Percentiles rank a stretch among this genome's conserved stretches.
Evolutionary conservation across 2,329 filamentous ascomycete genomes (phyloP).

Genomic region (Amphichorda felina): DNA sequence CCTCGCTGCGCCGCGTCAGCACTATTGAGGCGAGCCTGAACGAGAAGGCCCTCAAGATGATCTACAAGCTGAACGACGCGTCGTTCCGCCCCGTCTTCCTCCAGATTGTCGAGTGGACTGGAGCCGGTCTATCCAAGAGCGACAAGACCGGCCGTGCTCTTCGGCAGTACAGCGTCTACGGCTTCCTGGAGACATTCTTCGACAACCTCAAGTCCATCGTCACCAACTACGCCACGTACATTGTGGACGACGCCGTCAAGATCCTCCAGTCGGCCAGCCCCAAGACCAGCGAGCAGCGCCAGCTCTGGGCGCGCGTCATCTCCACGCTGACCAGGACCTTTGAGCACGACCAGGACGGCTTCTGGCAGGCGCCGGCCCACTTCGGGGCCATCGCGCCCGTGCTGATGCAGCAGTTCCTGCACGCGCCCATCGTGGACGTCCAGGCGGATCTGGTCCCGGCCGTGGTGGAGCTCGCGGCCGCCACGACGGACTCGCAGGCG

Average conservation of each 20-base stretch:
- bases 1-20: conserved; percentile 33
- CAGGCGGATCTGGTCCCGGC: conserved; percentile 53
- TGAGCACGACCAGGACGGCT: conserved; percentile 83
- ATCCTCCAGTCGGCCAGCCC: conserved; percentile 45
- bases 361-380: conserved; percentile 88
- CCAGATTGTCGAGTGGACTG: conserved; percentile 73
- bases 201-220: conserved; percentile 84
- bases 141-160: conserved; percentile 45
- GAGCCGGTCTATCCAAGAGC: conserved; percentile 45
- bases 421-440: conserved; percentile 30
- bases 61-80: conserved; percentile 92
- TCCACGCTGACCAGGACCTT: conserved; percentile 65
- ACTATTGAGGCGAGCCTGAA: conserved; percentile 55
- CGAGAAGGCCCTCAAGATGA: conserved; percentile 71
- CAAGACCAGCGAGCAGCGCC: conserved; percentile 29
- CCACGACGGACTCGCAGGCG: conserved; percentile 70
- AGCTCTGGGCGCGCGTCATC: conserved; percentile 60
- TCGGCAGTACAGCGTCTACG: conserved; percentile 67
- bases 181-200: conserved; percentile 72
- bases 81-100: conserved; percentile 87
- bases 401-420: conserved; percentile 54
- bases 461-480: conserved; percentile 54
- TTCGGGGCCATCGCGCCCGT: conserved; percentile 62
- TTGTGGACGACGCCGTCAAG: conserved; percentile 62
- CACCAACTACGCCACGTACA: conserved; percentile 79